A percentile compares a stretch with the other conserved stretches of the same genome.
phyloP scores from a whole-genome alignment of 352 stramenopile species.

The Plasmopara viticola region DNA sequence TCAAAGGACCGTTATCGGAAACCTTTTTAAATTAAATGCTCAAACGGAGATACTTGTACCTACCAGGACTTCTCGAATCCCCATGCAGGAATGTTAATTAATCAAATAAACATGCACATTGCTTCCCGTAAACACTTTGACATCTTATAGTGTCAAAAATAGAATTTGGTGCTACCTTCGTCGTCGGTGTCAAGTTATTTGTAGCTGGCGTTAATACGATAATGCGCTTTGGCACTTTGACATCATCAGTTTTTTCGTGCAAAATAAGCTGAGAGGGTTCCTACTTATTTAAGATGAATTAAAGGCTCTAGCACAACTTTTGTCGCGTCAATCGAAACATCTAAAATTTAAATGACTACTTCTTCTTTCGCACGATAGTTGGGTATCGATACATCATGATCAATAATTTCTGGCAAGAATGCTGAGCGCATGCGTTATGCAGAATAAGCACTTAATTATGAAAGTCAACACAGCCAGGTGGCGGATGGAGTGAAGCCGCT shows the following conservation, averaged over 20 bases:
- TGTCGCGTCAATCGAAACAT: slow-evolving; percentile 28
- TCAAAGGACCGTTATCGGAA: slow-evolving; percentile 14
- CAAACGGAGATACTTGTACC: slow-evolving; percentile 13
- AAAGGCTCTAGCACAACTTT: slow-evolving; percentile 21
- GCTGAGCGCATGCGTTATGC: slow-evolving; percentile 43
- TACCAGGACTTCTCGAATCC: slow-evolving; percentile 1
- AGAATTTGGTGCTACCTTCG: slow-evolving; percentile 1
- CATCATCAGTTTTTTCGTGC: slow-evolving; percentile 3
- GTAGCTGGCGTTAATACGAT: not conserved
- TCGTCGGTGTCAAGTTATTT: no score
- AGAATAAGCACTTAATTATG: slow-evolving; percentile 50
- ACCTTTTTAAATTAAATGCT: slow-evolving; percentile 16
- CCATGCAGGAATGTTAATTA: not conserved
- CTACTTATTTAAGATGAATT: slow-evolving; percentile 21
- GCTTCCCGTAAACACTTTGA: slow-evolving; percentile 30
- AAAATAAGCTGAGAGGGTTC: slow-evolving; percentile 18
- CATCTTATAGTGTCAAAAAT: slow-evolving; percentile 13
- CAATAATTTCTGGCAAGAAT: slow-evolving; percentile 9
- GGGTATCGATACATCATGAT: slow-evolving; percentile 2
- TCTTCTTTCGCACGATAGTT: slow-evolving; percentile 6
- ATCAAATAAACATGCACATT: slow-evolving; percentile 23
- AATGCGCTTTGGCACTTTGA: not conserved
- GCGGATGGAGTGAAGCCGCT: slow-evolving; percentile 19
- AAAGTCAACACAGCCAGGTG: slow-evolving; percentile 20
- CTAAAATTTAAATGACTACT: slow-evolving; percentile 23